Evolutionary conservation across 179 eudicot species (phyloP).

Genomic region (Vitellaria paradoxa): DNA sequence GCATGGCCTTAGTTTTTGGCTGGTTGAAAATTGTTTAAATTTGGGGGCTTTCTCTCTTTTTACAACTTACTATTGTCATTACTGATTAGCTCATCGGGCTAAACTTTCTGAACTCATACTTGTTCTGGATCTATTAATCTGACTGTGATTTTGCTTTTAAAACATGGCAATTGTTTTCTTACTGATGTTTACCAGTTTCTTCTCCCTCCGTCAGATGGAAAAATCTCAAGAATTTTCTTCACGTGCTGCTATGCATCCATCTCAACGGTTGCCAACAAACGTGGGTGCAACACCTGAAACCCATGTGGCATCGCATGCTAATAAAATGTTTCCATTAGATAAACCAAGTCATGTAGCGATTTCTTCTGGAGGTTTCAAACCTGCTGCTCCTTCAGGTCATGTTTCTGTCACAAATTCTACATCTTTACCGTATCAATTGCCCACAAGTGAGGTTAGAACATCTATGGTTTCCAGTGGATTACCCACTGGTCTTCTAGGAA

Average conservation of each 20-base stretch:
- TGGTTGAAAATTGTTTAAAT: too few species aligned
- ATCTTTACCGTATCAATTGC: conserved; percentile 56
- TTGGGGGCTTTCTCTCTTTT: background rate
- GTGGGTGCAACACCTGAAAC: conserved; percentile 38
- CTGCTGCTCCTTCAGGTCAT: conserved; percentile 41
- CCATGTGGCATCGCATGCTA: conserved; percentile 34
- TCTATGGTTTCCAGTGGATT: conserved; percentile 41
- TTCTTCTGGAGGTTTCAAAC: conserved; percentile 47
- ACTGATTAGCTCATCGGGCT: background rate
- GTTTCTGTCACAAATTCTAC: conserved; percentile 45
- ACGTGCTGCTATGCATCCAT: conserved; percentile 41
- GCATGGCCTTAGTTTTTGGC: background rate
- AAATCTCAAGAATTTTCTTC: conserved; percentile 57
- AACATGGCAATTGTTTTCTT: background rate
- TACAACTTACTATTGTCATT: background rate
- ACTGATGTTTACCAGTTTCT: conserved; percentile 2
- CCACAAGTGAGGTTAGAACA: conserved; percentile 50
- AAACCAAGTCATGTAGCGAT: conserved; percentile 42
- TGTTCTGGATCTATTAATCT: conserved; percentile 4
- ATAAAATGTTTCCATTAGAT: conserved; percentile 42
- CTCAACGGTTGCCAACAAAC: conserved; percentile 51
- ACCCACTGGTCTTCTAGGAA: conserved; percentile 44
- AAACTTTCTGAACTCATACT: conserved; percentile 1
- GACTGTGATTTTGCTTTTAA: background rate
- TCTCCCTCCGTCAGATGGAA: conserved; percentile 53